Base-by-base conservation (phyloP, 441 rosid genomes). In the Populus tomentosa region DNA sequence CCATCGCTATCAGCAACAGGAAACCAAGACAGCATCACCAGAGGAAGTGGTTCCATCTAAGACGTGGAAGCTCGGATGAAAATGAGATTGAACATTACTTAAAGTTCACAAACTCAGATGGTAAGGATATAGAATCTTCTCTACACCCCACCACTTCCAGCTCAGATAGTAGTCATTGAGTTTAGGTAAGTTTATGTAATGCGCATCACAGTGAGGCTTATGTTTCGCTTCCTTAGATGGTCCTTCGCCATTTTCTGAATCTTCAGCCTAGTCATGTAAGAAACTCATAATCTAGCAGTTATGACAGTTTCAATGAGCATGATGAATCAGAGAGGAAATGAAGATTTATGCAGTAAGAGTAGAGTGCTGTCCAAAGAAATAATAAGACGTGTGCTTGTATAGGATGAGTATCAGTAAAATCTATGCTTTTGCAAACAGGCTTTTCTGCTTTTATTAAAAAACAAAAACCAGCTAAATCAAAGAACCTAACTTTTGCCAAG, bases 1-100 rank as follows among this genome's bases (percentile, higher is more conserved):
- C 88, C 74, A 91, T 95, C 67, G 98, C 99, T 71, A 95, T 95
- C 75, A 90, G 92, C 66, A 82, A 87, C 56, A 87, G 84, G 80
- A 90, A 75, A 80, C 90, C 90, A 3, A 88, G 88, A 70, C 75
- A 74, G 23, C 73, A 67, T 35, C 77, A 46, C 26, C 62, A 62
- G 11, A 70, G 35, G 69, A 66, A 80, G 80, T 89, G 98, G 96
- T 81, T 88, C 68, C 86, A 85, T 78, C 5, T 77, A 3, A 78
- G 83, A 66, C 78, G 69, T 20, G 88, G 88, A 75, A 87, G 87
- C 82, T 79, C 86, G 0, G 86, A 83, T 8, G 26, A 71, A 26
- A 83, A 50, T 23, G 90, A 89, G 21, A 87, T 80, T 53, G 90
- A 84, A 38, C 84, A 84, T 67, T 86, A 79, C 88, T 72, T 86